Evolutionary conservation across 805 yeast genomes (phyloP).

Genomic region (Saccharomyces paradoxus): DNA sequence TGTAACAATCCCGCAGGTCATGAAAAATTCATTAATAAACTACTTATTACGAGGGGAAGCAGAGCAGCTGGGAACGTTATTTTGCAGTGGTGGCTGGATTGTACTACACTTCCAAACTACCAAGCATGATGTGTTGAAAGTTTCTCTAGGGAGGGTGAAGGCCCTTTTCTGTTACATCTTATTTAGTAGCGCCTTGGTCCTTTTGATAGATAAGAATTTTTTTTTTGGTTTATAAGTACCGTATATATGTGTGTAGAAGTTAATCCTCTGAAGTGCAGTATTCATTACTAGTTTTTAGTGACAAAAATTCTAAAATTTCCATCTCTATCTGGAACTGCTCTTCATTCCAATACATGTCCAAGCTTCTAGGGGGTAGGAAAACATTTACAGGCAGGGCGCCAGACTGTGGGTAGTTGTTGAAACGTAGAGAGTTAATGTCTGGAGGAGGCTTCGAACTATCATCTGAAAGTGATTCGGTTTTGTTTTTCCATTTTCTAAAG

Average conservation of each 20-base stretch:
- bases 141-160: not conserved
- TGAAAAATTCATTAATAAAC: constrained; percentile 44
- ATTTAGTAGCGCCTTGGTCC: not conserved
- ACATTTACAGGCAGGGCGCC: not conserved
- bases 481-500: not conserved
- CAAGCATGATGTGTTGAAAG: not conserved
- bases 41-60: constrained; percentile 58
- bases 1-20: constrained; percentile 27
- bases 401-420: not conserved
- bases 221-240: not conserved
- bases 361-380: not conserved
- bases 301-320: not conserved
- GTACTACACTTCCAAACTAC: constrained; percentile 38
- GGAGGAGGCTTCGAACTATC: not conserved
- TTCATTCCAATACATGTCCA: not conserved
- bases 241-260: not conserved
- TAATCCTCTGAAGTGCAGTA: not conserved
- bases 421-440: not conserved
- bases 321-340: not conserved
- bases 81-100: constrained; percentile 56
- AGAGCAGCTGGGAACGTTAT: constrained; percentile 51
- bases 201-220: not conserved
- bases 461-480: not conserved
- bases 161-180: not conserved
- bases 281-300: not conserved